Evolutionary conservation across 2,329 filamentous ascomycete species (phyloP).

Genomic region (Fusarium multiceps): DNA sequence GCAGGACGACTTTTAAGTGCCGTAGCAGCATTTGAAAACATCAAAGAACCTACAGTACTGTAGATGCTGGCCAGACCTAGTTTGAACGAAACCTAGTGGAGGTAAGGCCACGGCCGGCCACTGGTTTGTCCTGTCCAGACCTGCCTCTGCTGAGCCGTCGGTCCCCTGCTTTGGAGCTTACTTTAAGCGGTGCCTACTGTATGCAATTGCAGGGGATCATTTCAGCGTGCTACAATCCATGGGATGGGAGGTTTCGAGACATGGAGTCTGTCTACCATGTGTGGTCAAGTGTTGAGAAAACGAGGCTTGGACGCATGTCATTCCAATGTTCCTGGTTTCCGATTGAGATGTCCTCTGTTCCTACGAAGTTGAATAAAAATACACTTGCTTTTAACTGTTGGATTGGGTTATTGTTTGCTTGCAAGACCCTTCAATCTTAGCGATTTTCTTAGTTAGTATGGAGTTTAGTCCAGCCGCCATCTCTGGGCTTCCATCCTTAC

Average conservation of each 20-base stretch:
- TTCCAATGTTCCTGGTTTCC: conserved; percentile 19
- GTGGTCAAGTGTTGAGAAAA: neutral
- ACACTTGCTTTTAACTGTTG: neutral
- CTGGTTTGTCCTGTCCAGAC: conserved; percentile 14
- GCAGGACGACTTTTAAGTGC: neutral
- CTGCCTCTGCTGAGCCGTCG: neutral
- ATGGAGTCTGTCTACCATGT: conserved; percentile 15
- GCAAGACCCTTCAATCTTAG: neutral
- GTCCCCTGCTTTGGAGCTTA: conserved; percentile 14
- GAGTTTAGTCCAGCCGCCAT: neutral
- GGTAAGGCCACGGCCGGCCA: neutral
- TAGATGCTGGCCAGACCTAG: conserved; percentile 6
- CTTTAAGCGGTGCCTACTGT: conserved; percentile 5
- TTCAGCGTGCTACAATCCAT: conserved; percentile 13
- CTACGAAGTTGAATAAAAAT: neutral
- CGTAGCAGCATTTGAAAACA: conserved; percentile 6
- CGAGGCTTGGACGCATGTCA: conserved; percentile 22
- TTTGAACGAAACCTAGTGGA: neutral
- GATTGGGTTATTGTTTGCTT: neutral
- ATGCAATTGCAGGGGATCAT: conserved; percentile 26
- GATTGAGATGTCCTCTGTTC: neutral
- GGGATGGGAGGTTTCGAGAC: conserved; percentile 20
- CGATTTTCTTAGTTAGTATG: neutral
- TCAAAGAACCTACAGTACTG: conserved; percentile 1
- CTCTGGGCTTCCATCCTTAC: neutral